phyloP scores from a whole-genome alignment of 768 basidiomycete species.

The Filobasidium floriforme region DNA sequence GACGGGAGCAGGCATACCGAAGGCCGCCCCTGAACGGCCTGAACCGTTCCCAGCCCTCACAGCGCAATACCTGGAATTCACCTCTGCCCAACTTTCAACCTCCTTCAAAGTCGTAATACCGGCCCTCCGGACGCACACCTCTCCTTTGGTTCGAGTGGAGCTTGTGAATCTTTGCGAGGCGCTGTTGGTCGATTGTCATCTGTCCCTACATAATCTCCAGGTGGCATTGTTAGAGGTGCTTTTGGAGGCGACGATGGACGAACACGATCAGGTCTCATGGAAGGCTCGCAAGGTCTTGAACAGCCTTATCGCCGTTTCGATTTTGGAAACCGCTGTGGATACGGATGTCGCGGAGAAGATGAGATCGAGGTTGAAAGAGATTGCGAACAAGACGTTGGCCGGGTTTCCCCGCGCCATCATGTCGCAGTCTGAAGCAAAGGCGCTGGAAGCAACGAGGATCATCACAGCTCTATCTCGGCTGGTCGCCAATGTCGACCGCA shows the following conservation, averaged over 20 bases:
- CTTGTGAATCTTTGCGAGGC: conserved; percentile 19
- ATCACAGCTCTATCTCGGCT: conserved; percentile 18
- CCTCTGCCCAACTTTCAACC: conserved; percentile 71
- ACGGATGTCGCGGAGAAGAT: not conserved
- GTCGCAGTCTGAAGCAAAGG: not conserved
- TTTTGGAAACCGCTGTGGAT: not conserved
- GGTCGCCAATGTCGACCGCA: conserved; percentile 17
- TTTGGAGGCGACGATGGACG: not conserved
- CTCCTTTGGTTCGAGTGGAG: conserved; percentile 27
- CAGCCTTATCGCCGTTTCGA: not conserved
- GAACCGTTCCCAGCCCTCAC: conserved; percentile 52
- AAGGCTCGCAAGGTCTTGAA: not conserved
- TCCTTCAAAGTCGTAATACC: conserved; percentile 70
- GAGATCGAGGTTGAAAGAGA: not conserved
- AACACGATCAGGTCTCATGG: not conserved
- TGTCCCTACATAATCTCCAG: conserved; percentile 46
- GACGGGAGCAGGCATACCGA: too few species aligned
- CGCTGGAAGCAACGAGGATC: not conserved
- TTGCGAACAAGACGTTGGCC: conserved; percentile 21
- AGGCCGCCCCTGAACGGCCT: not conserved
- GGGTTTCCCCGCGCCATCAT: conserved; percentile 23
- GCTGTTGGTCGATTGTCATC: conserved; percentile 24
- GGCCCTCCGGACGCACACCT: conserved; percentile 45
- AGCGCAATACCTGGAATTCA: conserved; percentile 69
- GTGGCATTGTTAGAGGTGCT: not conserved